These are phyloP conservation scores for Malus asiatica DNA, from an alignment of 306 rosid genomes.

Conservation along the genomic window DNA sequence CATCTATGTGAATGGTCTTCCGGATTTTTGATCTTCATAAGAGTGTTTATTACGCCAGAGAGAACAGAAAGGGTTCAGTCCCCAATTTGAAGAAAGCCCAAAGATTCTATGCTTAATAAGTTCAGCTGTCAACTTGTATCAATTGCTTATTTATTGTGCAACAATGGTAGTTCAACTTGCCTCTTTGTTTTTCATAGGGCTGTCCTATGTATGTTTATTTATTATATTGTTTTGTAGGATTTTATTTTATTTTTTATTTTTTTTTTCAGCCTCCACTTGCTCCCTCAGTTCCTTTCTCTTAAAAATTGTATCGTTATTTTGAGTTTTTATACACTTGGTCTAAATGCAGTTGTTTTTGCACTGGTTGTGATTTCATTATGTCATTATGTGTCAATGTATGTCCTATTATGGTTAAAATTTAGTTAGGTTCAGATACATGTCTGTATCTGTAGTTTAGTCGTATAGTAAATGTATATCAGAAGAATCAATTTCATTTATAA, in stretches of 20 bases:
- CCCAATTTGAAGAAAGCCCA: not conserved
- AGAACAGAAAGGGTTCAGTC: not conserved
- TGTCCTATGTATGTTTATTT: not conserved
- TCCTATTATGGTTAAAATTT: not conserved
- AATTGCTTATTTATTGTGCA: not conserved
- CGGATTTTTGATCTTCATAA: not conserved
- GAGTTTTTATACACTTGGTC: not conserved
- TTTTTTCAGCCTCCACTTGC: not conserved
- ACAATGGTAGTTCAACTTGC: not conserved
- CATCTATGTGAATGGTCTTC: not conserved
- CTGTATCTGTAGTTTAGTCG: not conserved
- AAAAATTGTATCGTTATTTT: not conserved
- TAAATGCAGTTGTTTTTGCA: not conserved
- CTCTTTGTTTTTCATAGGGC: not conserved
- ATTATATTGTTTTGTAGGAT: not conserved
- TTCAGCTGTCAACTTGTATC: not conserved
- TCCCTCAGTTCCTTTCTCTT: not conserved
- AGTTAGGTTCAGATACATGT: not conserved
- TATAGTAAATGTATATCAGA: not conserved
- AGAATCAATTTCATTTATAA: not conserved
- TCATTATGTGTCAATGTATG: not conserved
- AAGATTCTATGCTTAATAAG: not conserved
- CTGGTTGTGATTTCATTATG: not conserved
- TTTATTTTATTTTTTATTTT: not conserved
- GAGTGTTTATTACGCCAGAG: not conserved